These are phyloP conservation scores for Argentina anserina DNA, from an alignment of 306 rosid species.

Conservation along the genomic window DNA sequence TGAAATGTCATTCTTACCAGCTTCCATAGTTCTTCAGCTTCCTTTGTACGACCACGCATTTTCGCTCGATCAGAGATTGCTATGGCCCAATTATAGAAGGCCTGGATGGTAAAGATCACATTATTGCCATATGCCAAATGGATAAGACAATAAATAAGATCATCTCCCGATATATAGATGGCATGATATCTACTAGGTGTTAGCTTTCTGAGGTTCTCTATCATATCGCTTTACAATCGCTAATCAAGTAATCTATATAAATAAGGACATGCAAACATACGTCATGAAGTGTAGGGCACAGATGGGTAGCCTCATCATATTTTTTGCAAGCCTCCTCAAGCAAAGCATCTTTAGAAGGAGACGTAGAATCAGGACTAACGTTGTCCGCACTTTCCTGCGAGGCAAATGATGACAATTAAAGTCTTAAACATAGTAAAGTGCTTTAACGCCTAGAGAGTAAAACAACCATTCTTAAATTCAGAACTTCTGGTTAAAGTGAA, in stretches of 20 bases:
- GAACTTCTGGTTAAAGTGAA: conserved; percentile 8
- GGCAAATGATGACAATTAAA: conserved; percentile 20
- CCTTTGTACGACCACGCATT: conserved; percentile 99
- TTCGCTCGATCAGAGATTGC: conserved; percentile 98
- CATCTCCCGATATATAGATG: background rate
- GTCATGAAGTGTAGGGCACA: conserved; percentile 97
- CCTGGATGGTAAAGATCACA: conserved; percentile 38
- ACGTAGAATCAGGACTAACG: conserved; percentile 80
- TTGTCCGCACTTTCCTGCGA: conserved; percentile 99
- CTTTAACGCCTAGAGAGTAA: background rate
- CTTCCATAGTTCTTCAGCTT: conserved; percentile 99
- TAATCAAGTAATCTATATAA: background rate
- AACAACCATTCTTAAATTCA: conserved; percentile 9
- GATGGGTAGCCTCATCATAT: conserved; percentile 89
- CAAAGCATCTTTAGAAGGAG: conserved; percentile 96
- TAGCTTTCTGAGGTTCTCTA: background rate
- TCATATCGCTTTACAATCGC: background rate
- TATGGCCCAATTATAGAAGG: conserved; percentile 99
- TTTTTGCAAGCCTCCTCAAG: conserved; percentile 99
- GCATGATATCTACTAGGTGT: background rate
- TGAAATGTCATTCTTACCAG: conserved; percentile 51
- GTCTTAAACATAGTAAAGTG: conserved; percentile 4
- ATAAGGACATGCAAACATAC: conserved; percentile 47
- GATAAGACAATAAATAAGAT: background rate
- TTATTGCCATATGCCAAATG: conserved; percentile 1